Conservation (phyloP, 352 stramenopile genomes). For the Pythium biforme region DNA sequence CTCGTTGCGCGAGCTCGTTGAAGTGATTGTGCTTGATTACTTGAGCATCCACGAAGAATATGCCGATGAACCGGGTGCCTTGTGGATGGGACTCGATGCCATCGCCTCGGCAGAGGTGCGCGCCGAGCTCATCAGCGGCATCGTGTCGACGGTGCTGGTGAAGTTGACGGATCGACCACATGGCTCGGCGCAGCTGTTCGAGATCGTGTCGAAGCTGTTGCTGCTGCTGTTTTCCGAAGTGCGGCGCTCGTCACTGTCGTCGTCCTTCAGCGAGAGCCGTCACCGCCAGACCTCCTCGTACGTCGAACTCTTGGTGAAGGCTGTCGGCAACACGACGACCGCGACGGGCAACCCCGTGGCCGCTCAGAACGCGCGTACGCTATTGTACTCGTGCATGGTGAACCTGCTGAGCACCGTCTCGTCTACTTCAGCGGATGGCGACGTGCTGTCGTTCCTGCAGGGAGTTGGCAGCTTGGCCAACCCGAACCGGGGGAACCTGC, state of each 20-base stretch:
- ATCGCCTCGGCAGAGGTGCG: conserved; percentile 58
- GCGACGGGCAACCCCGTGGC: conserved; percentile 71
- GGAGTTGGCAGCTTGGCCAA: conserved; percentile 19
- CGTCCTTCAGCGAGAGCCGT: conserved; percentile 17
- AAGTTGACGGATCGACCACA: conserved; percentile 57
- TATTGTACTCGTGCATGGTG: conserved; percentile 79
- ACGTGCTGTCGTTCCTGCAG: conserved; percentile 7
- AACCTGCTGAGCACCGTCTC: conserved; percentile 45
- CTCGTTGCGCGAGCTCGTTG: conserved; percentile 70
- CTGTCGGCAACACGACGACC: conserved; percentile 55
- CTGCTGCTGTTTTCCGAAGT: conserved; percentile 49
- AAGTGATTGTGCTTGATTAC: conserved; percentile 81
- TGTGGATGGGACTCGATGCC: conserved; percentile 65
- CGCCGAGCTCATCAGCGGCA: conserved; percentile 58
- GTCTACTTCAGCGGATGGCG: conserved; percentile 3
- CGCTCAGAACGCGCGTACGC: conserved; percentile 67
- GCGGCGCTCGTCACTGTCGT: conserved; percentile 25
- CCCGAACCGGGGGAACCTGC: conserved; percentile 27
- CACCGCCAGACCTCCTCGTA: conserved; percentile 43
- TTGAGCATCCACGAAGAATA: conserved; percentile 46
- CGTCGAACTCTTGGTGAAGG: conserved; percentile 63
- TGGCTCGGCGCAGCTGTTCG: conserved; percentile 68
- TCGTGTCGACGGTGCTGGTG: conserved; percentile 54
- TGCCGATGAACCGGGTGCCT: conserved; percentile 23
- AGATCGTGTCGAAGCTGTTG: conserved; percentile 68